Base-by-base conservation (phyloP, 768 basidiomycete genomes). In the Xanthoconium purpureum region DNA sequence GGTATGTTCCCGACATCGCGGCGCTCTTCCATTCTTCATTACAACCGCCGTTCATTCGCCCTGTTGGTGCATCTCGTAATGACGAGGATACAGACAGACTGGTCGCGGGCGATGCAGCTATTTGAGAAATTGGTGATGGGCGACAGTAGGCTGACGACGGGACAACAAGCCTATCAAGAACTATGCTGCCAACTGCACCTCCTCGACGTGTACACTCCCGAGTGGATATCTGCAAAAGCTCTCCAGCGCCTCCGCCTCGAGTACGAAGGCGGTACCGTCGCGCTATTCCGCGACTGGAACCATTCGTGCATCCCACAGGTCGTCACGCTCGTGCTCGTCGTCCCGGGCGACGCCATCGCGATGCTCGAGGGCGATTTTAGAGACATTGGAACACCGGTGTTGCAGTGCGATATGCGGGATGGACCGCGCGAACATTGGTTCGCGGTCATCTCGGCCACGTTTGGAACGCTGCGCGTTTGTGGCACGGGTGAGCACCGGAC, bases 1-100 rank as follows among this genome's bases (percentile, higher is more conserved):
- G 29, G 36, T 2, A 29, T 28, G 35, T 6, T 49, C 14, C 38
- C 14, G 1, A 13, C 5, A 14, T 51, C 69, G 8, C 28, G 30
- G 32, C 47, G 30, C 8, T 58, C 50, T 0, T 58, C 53, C 15
- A 29, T 72, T n/a, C 36, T 77, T 15, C 80, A 79, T 52, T 83
- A 86, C 56, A 73, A 63, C 24, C 76, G 84, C 10, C 72, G 72
- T 32, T 77, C 74, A 30, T 84, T 84, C 51, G 80, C 71, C 1
- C 54, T 72, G 0, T 68, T 86, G 37, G 71, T 84, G 9, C 68
- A 68, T 28, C 54, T 77, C 9, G 68, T 81, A 12, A 75, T 74
- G 56, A 66, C 64, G 17, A 66, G 72, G 38, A 62, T 77, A 1
- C 54, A 56, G 14, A 62, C 68, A 0, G 67, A 77, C 43, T 87